Conservation (phyloP, 2,329 filamentous ascomycete species). For the Emmonsia crescens region DNA sequence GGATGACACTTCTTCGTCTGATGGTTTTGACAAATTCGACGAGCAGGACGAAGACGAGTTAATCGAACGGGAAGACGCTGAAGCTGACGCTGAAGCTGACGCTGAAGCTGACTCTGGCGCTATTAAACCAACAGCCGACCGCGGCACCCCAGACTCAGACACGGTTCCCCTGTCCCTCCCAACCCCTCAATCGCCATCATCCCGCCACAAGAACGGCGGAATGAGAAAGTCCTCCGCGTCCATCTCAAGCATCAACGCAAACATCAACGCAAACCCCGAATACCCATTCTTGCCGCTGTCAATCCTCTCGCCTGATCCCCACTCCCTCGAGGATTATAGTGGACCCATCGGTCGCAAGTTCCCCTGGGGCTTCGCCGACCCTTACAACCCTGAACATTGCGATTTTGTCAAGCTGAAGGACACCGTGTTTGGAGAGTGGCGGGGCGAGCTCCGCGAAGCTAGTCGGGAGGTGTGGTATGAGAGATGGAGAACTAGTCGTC, state of each 20-base stretch:
- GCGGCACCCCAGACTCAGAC: slow-evolving; percentile 20
- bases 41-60: slow-evolving; percentile 39
- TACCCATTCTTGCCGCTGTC: slow-evolving; percentile 74
- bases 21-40: slow-evolving; percentile 31
- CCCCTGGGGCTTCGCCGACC: slow-evolving; percentile 94
- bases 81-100: slow-evolving; percentile 17
- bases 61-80: slow-evolving; percentile 17
- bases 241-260: slow-evolving; percentile 15
- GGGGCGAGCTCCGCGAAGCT: slow-evolving; percentile 76
- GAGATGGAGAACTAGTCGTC: slow-evolving; percentile 64
- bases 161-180: slow-evolving; percentile 3
- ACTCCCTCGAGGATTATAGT: slow-evolving; percentile 47
- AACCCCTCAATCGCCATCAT: slow-evolving; percentile 9
- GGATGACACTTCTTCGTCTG: slow-evolving; percentile 47
- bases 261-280: slow-evolving; percentile 13
- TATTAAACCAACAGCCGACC: slow-evolving; percentile 8
- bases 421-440: slow-evolving; percentile 87
- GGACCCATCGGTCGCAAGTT: slow-evolving; percentile 67
- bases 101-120: slow-evolving; percentile 14
- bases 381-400: slow-evolving; percentile 82
- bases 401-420: slow-evolving; percentile 88
- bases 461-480: slow-evolving; percentile 93
- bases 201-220: slow-evolving; percentile 29
- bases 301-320: slow-evolving; percentile 85
- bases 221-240: slow-evolving; percentile 36